phyloP scores from a whole-genome alignment of 805 yeast genomes.

The Saccharomyces kudriavzevii region DNA sequence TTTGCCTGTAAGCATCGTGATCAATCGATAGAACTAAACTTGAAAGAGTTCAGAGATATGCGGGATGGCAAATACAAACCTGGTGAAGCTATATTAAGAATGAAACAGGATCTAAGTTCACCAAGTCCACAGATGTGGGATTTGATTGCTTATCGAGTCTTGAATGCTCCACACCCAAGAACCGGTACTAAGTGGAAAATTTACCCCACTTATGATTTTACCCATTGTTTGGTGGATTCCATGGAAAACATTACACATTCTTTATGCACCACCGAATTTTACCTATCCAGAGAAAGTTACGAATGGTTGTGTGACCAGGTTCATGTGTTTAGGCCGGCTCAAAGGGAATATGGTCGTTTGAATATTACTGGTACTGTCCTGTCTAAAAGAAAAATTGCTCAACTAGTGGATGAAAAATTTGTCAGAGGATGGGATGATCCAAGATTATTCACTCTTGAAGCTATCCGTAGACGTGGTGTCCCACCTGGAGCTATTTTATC shows the following conservation, averaged over 20 bases:
- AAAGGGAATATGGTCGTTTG: constrained; percentile 95
- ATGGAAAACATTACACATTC: constrained; percentile 94
- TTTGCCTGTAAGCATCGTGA: constrained; percentile 70
- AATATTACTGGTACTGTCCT: constrained; percentile 89
- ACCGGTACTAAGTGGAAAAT: constrained; percentile 97
- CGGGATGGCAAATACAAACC: constrained; percentile 79
- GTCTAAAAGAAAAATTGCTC: constrained; percentile 93
- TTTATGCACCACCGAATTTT: constrained; percentile 91
- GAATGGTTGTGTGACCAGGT: constrained; percentile 97
- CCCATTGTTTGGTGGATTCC: constrained; percentile 97
- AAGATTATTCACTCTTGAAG: constrained; percentile 87
- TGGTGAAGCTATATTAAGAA: constrained; percentile 90
- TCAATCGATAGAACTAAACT: constrained; percentile 63
- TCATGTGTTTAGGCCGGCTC: constrained; percentile 95
- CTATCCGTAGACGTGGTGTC: constrained; percentile 91
- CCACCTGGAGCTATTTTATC: constrained; percentile 97
- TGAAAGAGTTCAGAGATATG: constrained; percentile 82
- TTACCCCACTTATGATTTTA: constrained; percentile 97
- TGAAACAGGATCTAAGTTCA: constrained; percentile 86
- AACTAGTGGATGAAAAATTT: constrained; percentile 67
- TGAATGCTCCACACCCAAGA: constrained; percentile 88
- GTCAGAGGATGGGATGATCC: constrained; percentile 99
- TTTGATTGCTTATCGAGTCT: constrained; percentile 89
- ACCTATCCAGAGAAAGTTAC: constrained; percentile 84
- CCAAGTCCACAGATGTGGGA: constrained; percentile 99